Evolutionary conservation across 1,139 yeast genomes (phyloP), one percentile per base, ranked within the genome.

Genomic region (Lodderomyces beijingensis): DNA sequence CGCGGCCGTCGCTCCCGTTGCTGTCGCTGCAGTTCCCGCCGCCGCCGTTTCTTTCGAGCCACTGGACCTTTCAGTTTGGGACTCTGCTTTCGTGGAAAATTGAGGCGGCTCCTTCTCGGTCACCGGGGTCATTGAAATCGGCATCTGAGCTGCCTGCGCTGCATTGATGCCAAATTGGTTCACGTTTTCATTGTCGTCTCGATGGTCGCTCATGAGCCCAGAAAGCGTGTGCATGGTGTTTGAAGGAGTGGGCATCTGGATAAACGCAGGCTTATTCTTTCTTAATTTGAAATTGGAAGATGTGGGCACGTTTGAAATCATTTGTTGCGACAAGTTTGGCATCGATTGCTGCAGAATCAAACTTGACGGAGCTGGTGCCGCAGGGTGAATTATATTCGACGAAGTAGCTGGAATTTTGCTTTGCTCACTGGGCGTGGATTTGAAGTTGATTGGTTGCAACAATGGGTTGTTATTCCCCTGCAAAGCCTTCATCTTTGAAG

Each of bases 121-220:
- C 2, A 82, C 77, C 1, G 91, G 93, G 0, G 93, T 82, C 93
- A 82, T 82, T 0, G 85, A 71, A 46, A 80, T 59, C 10, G 82
- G 76, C 15, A 69, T 50, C 30, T 63, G 62, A 4, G 69, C 62
- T 2, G 75, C 65, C 30, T 66, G 72, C 9, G 74, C 59, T 2
- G 79, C 71, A 49, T 75, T 70, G 43, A 78, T 67, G 30, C 88
- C 83, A 62, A 78, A 78, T 49, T 82, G 83, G 51, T 81, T 77
- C 9, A 77, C 68, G 39, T 70, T 70, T 14, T 59, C 67, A 27
- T 41, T 42, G 13, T 46, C 48, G 16, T 46, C 51, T 4, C 38
- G 42, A 10, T 28, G 31, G 9, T 52, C 55, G 31, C 52, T 57
- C 5, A 70, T 65, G 31, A 68, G 51, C 4, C 67, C 68, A 3